phyloP scores from a whole-genome alignment of 805 yeast genomes.

The Kluyveromyces nonfermentans region DNA sequence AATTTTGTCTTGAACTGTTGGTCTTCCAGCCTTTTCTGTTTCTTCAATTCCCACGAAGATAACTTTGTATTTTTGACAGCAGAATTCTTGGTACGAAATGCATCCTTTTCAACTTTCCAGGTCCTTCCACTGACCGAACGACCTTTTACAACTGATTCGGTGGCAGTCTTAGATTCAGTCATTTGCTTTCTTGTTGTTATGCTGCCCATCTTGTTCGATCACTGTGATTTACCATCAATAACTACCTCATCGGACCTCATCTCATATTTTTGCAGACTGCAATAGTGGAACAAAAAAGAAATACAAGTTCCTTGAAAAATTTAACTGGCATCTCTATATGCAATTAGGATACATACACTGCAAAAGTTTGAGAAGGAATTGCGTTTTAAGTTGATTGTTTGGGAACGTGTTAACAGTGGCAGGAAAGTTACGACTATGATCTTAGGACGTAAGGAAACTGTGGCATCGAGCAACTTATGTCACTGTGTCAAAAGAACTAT shows the following conservation, averaged over 20 bases:
- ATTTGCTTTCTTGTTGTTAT: not conserved
- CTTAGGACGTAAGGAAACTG: not conserved
- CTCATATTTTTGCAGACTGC: constrained; percentile 5
- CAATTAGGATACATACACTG: too few relatives aligned
- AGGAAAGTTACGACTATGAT: constrained; percentile 2
- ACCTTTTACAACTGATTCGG: constrained; percentile 31
- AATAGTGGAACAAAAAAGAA: constrained; percentile 4
- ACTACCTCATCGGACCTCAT: constrained; percentile 10
- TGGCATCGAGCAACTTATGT: not conserved
- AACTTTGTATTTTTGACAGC: constrained; percentile 42
- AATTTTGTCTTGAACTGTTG: constrained; percentile 59
- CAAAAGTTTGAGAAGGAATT: too few relatives aligned
- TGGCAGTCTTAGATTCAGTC: not conserved
- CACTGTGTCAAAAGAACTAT: not conserved
- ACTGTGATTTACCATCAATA: not conserved
- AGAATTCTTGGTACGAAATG: constrained; percentile 51
- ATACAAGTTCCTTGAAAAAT: constrained; percentile 7
- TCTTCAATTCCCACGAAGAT: constrained; percentile 56
- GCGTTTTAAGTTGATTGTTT: too few relatives aligned
- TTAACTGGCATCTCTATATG: constrained; percentile 6
- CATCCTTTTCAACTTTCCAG: constrained; percentile 63
- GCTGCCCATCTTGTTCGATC: not conserved
- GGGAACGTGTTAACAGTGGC: too few relatives aligned
- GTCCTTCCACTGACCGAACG: constrained; percentile 53
- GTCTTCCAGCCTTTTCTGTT: constrained; percentile 56